A percentile compares a stretch with the other conserved stretches of the same genome.
Conservation (phyloP, 371 early-diverging fungal species). For the Syncephalastrum monosporum region DNA sequence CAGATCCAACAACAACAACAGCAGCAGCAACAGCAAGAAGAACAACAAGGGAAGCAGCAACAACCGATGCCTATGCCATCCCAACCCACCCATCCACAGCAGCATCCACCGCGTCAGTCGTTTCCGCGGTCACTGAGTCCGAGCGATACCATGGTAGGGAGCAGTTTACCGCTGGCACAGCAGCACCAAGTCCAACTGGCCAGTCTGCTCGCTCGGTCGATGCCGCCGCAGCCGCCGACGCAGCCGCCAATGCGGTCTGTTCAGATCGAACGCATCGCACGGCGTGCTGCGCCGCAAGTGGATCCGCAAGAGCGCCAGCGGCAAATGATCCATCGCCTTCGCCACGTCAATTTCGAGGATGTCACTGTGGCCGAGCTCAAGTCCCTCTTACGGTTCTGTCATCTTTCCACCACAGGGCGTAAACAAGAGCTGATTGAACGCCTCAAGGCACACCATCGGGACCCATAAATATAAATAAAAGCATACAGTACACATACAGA, state of each 20-base stretch:
- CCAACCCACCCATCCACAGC: not conserved
- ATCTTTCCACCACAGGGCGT: conserved; percentile 48
- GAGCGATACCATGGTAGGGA: not conserved
- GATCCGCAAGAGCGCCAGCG: conserved; percentile 20
- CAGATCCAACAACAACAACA: not conserved
- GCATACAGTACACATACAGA: no score
- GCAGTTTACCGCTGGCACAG: conserved; percentile 8
- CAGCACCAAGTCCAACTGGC: not conserved
- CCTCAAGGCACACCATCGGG: conserved; percentile 17
- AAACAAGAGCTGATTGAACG: conserved; percentile 37
- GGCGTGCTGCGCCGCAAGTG: not conserved
- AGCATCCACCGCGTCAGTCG: not conserved
- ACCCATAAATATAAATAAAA: no score
- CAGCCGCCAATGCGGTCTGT: conserved; percentile 6
- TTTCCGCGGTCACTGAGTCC: not conserved
- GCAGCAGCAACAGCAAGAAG: conserved; percentile 3
- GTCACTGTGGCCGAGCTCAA: conserved; percentile 71
- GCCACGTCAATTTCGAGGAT: conserved; percentile 60
- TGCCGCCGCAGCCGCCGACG: conserved; percentile 3
- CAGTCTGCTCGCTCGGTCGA: conserved; percentile 2
- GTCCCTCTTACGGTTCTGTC: conserved; percentile 54
- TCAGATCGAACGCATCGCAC: conserved; percentile 13
- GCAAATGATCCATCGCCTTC: conserved; percentile 53
- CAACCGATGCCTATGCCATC: not conserved
- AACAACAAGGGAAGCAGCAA: no score